Percentiles rank a stretch among this genome's conserved stretches.
These are phyloP conservation scores for Cicer judaicum DNA, from an alignment of 306 rosid genomes.

Conservation along the genomic window DNA sequence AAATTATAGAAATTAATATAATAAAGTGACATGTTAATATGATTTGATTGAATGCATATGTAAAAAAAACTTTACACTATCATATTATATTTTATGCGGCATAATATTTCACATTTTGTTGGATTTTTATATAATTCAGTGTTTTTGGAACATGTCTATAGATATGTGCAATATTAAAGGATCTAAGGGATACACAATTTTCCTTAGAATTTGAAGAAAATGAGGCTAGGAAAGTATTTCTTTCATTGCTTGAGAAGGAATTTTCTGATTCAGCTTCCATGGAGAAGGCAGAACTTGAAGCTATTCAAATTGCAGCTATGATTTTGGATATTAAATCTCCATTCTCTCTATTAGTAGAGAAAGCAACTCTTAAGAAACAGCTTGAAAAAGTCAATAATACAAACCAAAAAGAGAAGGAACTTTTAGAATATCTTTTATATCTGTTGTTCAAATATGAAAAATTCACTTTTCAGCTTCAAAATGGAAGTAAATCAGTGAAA, in stretches of 20 bases:
- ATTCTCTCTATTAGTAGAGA: slow-evolving; percentile 51
- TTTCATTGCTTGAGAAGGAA: slow-evolving; percentile 48
- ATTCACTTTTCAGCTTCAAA: slow-evolving; percentile 33
- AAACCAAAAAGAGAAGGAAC: slow-evolving; percentile 46
- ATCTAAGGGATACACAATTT: slow-evolving; percentile 53
- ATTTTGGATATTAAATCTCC: slow-evolving; percentile 50
- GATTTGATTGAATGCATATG: too few species aligned
- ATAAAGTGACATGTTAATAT: too few species aligned
- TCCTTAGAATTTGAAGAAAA: slow-evolving; percentile 49
- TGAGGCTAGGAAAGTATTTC: slow-evolving; percentile 57
- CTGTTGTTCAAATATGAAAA: slow-evolving; percentile 57
- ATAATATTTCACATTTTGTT: background rate
- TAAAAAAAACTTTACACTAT: too few species aligned
- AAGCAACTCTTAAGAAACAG: slow-evolving; percentile 46
- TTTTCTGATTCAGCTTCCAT: slow-evolving; percentile 37
- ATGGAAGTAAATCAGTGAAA: slow-evolving; percentile 11
- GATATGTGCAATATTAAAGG: slow-evolving; percentile 58
- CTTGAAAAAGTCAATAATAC: slow-evolving; percentile 36
- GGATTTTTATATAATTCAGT: slow-evolving; percentile 24
- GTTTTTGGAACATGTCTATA: slow-evolving; percentile 38
- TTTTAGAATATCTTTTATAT: slow-evolving; percentile 50
- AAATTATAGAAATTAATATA: too few species aligned
- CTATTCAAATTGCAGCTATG: slow-evolving; percentile 56
- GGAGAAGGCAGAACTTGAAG: slow-evolving; percentile 53
- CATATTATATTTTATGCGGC: background rate